phyloP scores from a whole-genome alignment of 345 rosid genomes.

The Bretschneidera sinensis region DNA sequence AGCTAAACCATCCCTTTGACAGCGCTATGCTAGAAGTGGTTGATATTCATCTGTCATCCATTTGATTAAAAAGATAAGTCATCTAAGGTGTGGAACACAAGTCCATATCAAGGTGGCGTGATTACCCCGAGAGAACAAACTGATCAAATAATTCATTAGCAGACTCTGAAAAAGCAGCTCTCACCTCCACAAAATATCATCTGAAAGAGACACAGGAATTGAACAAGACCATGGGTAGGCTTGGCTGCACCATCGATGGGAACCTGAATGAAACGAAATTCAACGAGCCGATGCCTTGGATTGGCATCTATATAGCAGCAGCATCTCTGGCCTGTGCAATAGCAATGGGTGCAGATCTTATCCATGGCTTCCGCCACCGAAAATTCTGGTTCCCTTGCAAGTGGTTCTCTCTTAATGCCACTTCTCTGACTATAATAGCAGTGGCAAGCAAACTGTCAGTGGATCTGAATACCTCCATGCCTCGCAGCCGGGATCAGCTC shows the following conservation, averaged over 20 bases:
- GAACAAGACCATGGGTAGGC: constrained; percentile 27
- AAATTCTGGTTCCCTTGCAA: constrained; percentile 78
- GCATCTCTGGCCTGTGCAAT: constrained; percentile 69
- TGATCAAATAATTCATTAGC: background rate
- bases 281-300: constrained; percentile 74
- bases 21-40: no score
- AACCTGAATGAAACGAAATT: constrained; percentile 49
- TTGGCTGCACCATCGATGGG: constrained; percentile 71
- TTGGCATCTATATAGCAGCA: constrained; percentile 72
- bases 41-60: no score
- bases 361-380: constrained; percentile 49
- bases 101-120: no score
- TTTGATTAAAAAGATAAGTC: no score
- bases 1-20: no score
- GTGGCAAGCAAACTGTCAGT: constrained; percentile 78
- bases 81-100: no score
- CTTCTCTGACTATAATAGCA: constrained; percentile 60
- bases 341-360: constrained; percentile 65
- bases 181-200: background rate
- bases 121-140: no score
- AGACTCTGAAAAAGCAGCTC: background rate
- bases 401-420: constrained; percentile 71
- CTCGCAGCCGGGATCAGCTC: constrained; percentile 75
- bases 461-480: constrained; percentile 92
- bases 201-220: background rate